Evolutionary conservation across 2,329 filamentous ascomycete species (phyloP).

Genomic region (Phoma sp.): DNA sequence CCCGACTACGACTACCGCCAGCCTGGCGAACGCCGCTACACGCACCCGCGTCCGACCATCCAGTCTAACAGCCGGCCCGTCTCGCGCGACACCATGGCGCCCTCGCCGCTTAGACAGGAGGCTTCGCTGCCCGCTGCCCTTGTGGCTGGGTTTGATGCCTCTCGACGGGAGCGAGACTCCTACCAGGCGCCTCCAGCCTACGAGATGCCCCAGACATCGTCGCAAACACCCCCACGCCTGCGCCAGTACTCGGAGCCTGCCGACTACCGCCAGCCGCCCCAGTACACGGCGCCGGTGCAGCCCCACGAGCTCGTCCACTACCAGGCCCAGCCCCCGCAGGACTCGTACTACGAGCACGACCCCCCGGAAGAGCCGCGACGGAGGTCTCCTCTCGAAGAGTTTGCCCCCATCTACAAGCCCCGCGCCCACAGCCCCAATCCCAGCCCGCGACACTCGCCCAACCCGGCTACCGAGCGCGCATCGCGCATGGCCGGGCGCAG

Average conservation of each 20-base stretch:
- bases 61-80: slow-evolving; percentile 39
- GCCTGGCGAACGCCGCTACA: slow-evolving; percentile 42
- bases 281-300: slow-evolving; percentile 40
- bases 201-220: slow-evolving; percentile 13
- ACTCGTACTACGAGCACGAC: slow-evolving; percentile 53
- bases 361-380: slow-evolving; percentile 45
- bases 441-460: slow-evolving; percentile 33
- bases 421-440: slow-evolving; percentile 53
- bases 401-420: slow-evolving; percentile 52
- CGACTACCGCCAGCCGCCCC: slow-evolving; percentile 41
- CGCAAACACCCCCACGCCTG: slow-evolving; percentile 21
- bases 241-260: slow-evolving; percentile 44
- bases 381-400: slow-evolving; percentile 45
- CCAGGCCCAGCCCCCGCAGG: slow-evolving; percentile 39
- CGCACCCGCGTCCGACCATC: slow-evolving; percentile 30
- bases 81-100: slow-evolving; percentile 43
- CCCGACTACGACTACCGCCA: slow-evolving; percentile 33
- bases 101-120: slow-evolving; percentile 42
- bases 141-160: slow-evolving; percentile 37
- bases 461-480: slow-evolving; percentile 42
- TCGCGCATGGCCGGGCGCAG: slow-evolving; percentile 52
- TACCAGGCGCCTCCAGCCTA: slow-evolving; percentile 23
- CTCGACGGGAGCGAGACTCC: slow-evolving; percentile 19
- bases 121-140: slow-evolving; percentile 39
- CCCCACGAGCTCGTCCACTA: slow-evolving; percentile 40